Base-by-base conservation (phyloP, 345 rosid species). In the Heritiera fomes region DNA sequence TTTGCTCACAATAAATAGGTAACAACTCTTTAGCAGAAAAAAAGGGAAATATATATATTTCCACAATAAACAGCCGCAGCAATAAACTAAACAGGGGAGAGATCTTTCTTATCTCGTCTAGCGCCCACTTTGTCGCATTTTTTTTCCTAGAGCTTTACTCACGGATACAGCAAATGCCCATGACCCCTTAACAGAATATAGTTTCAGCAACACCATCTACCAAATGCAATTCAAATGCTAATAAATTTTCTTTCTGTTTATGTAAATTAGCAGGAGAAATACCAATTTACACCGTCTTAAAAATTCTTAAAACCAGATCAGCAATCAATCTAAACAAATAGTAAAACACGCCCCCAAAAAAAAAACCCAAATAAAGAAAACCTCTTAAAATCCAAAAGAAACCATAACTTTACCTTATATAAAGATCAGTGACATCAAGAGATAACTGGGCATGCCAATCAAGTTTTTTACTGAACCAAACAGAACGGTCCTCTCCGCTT, bases 381-480 rank as follows among this genome's bases (percentile, higher is more conserved):
- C 11, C 10, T 3, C 17, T 5, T 71, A 55, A 61, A 67, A 41
- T 75, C 20, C 11, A 55, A 43, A 46, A 10, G 6, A 43, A 46
- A n/a, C 45, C 34, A 49, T 40, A 78, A 8, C 15, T 74, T 49
- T 85, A 94, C 98, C 98, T 92, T 30, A 91, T 88, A 85, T 78
- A 91, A 53, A 95, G 92, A 79, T 93, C 99, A 69, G 97, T 93
- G 45, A 92, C 84, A 64, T 93, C 99, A 59, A 95, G 98, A 17
- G 95, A 91, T 63, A 93, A 67, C 47, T 92, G 98, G 28, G 97
- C 99, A 18, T 91, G 91, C 97, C 98, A 96, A 78, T 94, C 95
- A 63, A 87, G 89, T 78, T 92, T 91, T 78, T 96, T 90, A 62
- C 92, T 77, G 43, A 87, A 73, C 98, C 97, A 95, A 76, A 91